Conservation (phyloP, 306 rosid genomes). For the Quercus ilex region DNA sequence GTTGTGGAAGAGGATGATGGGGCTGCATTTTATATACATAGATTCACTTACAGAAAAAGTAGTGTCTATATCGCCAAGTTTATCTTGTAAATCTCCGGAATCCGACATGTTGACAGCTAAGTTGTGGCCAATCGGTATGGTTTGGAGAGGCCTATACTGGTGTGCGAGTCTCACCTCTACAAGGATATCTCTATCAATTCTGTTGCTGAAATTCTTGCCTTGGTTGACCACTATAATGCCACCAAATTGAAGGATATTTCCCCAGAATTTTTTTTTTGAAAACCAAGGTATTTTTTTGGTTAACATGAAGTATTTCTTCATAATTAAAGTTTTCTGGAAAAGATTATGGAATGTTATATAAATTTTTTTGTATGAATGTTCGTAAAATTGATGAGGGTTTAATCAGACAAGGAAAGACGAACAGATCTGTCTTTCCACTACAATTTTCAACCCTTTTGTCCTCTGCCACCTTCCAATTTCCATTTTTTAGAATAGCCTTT, state of each 20-base stretch:
- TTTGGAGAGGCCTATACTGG: slow-evolving; percentile 65
- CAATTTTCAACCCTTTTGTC: too few species aligned
- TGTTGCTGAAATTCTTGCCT: slow-evolving; percentile 64
- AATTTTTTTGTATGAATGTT: too few species aligned
- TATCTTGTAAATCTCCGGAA: slow-evolving; percentile 39
- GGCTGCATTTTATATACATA: slow-evolving; percentile 73
- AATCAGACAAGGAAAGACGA: too few species aligned
- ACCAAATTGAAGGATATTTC: slow-evolving; percentile 63
- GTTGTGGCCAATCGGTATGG: slow-evolving; percentile 66
- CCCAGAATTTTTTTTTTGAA: slow-evolving; percentile 20
- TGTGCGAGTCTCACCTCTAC: slow-evolving; percentile 80
- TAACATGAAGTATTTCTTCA: too few species aligned
- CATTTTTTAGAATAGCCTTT: too few species aligned
- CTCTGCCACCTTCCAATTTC: too few species aligned
- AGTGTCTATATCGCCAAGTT: slow-evolving; percentile 40
- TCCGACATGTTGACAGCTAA: slow-evolving; percentile 61
- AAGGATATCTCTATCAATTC: slow-evolving; percentile 70
- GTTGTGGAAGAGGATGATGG: too few species aligned
- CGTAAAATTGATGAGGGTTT: too few species aligned
- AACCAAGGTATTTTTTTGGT: too few species aligned
- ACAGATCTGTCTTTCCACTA: too few species aligned
- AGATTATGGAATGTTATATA: too few species aligned
- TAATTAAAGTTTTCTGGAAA: too few species aligned
- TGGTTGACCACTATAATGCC: slow-evolving; percentile 73
- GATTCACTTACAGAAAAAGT: slow-evolving; percentile 69